These are phyloP conservation scores for Colletotrichum orchidophilum DNA, from an alignment of 2,329 filamentous ascomycete genomes.

Conservation along the genomic window DNA sequence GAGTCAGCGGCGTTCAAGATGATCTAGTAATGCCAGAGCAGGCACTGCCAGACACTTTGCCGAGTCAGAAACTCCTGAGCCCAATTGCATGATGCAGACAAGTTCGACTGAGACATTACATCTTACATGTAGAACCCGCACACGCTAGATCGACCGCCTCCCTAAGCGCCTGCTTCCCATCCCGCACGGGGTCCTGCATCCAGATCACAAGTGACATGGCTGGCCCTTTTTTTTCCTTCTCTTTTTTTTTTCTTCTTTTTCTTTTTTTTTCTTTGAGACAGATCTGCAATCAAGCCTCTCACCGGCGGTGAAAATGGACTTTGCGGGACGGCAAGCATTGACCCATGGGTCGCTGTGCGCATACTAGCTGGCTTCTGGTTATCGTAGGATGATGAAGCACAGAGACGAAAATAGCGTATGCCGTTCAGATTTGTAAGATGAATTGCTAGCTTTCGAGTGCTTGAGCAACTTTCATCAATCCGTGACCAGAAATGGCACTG, in stretches of 20 bases:
- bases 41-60: not conserved
- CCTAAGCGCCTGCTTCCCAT: not conserved
- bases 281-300: not conserved
- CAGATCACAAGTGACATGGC: not conserved
- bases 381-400: not conserved
- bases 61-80: not conserved
- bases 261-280: not conserved
- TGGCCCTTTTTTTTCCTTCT: too few relatives aligned
- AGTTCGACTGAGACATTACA: conserved; percentile 6
- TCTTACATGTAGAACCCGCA: not conserved
- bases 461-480: not conserved
- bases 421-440: not conserved
- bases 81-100: not conserved
- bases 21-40: not conserved
- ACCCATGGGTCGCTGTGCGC: not conserved
- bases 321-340: not conserved
- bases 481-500: conserved; percentile 1
- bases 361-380: not conserved
- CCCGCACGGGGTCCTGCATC: not conserved
- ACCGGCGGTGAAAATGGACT: not conserved
- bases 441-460: not conserved
- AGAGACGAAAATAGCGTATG: not conserved
- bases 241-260: not conserved
- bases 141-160: conserved; percentile 4
- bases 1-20: not conserved